Base-by-base conservation (phyloP, 129 eudicot genomes). In the Centaurea solstitialis region DNA sequence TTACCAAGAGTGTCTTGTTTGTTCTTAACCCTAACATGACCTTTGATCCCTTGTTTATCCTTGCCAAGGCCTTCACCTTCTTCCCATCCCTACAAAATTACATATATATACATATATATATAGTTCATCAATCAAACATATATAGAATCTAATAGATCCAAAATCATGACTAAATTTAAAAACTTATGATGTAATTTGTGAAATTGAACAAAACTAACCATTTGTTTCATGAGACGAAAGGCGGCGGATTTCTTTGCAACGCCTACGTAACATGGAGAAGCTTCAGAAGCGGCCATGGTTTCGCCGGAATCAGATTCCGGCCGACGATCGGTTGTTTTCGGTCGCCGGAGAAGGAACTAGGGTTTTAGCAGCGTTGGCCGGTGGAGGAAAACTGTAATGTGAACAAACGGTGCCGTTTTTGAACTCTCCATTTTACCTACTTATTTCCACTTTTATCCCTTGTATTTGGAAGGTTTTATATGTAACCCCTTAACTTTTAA, bases 31-130 rank as follows among this genome's bases (percentile, higher is more conserved):
- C 94, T 88, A 57, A 95, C 91, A 87, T 95, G 82, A 30, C 99
- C 99, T 91, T 91, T 95, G 82, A 95, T 95, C 62, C 99, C 99
- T 89, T 95, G 99, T 84, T 93, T 93, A 3, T 95, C 97, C 78
- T 93, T 95, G 13, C 99, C 99, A 65, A 95, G 97, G 2, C 99
- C 99, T 88, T 95, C 98, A 18, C 99, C 99, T 89, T 95, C 99
- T 82, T 95, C 99, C 99, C 99, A 95, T 43, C 99, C 99, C 99
- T 95, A 70, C 67, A 72, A 38, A 43, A 61, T n/a, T 26, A 70
- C 70, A 75, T 1, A 7, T n/a, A n/a, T n/a, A n/a, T n/a, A n/a
- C n/a, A n/a, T n/a, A n/a, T n/a, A n/a, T n/a, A n/a, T 22, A 37
- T 15, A 76, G 62, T 57, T 24, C 57, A 79, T 43, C 38, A 76